A percentile compares a stretch with the other conserved stretches of the same genome.
Conservation (phyloP, 352 stramenopile species). For the Pythium coloratum region DNA sequence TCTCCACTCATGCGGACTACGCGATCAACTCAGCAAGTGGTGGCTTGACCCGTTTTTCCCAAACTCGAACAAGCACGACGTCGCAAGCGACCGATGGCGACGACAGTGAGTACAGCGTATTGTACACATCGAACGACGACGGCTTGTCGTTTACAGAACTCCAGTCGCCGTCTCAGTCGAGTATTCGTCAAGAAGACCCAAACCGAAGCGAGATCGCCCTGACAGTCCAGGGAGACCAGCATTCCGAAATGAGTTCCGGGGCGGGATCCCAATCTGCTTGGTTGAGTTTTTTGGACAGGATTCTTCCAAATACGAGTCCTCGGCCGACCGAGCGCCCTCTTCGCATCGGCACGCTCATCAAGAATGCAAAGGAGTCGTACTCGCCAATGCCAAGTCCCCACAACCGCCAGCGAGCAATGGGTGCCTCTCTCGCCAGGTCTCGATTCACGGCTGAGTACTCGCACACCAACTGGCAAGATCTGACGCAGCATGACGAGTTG, state of each 20-base stretch:
- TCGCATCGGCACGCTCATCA: conserved; percentile 18
- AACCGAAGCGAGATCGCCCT: not conserved
- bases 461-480: conserved; percentile 66
- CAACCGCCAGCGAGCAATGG: not conserved
- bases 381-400: conserved; percentile 33
- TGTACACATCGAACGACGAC: conserved; percentile 49
- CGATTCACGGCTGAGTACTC: conserved; percentile 40
- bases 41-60: not conserved
- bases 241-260: not conserved
- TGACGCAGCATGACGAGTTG: conserved; percentile 74
- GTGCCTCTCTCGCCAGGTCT: not conserved
- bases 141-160: conserved; percentile 64
- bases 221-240: not conserved
- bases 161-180: conserved; percentile 32
- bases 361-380: conserved; percentile 60
- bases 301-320: not conserved
- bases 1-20: conserved; percentile 3
- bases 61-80: not conserved
- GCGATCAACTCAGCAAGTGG: not conserved
- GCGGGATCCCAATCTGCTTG: not conserved
- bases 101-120: conserved; percentile 47
- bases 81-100: conserved; percentile 24
- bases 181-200: not conserved
- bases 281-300: conserved; percentile 7
- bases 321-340: not conserved